Evolutionary conservation across 2,329 filamentous ascomycete species (phyloP).

Genomic region (Penicillium sclerotigenum): DNA sequence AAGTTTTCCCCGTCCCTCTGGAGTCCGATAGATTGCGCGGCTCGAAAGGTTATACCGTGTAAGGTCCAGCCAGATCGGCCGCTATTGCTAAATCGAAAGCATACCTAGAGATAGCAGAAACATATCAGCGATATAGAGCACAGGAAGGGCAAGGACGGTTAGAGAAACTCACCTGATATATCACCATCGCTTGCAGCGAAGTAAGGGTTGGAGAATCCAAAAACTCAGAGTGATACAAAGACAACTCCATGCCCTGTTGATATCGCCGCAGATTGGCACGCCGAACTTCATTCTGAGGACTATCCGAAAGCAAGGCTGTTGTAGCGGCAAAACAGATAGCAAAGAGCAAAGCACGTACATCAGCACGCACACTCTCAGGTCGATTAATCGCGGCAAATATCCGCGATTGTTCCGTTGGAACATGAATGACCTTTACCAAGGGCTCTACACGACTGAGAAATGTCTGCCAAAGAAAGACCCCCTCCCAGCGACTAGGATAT

Average conservation of each 20-base stretch:
- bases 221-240: constrained; percentile 41
- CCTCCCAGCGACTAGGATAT: constrained; percentile 24
- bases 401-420: constrained; percentile 26
- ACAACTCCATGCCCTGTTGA: constrained; percentile 37
- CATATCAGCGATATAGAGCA: not conserved
- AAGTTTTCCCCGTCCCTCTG: constrained; percentile 54
- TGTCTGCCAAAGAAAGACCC: constrained; percentile 29
- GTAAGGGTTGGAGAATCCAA: constrained; percentile 40
- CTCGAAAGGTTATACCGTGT: constrained; percentile 52
- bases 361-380: constrained; percentile 17
- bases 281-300: constrained; percentile 12
- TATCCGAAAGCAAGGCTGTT: constrained; percentile 19
- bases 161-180: constrained; percentile 37
- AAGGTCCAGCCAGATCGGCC: constrained; percentile 45
- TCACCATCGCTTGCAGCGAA: constrained; percentile 32
- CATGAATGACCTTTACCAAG: constrained; percentile 29
- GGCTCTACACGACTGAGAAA: constrained; percentile 30
- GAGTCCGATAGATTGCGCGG: constrained; percentile 49
- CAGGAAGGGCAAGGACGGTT: too few species aligned
- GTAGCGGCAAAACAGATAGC: constrained; percentile 29
- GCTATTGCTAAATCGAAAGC: constrained; percentile 22
- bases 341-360: constrained; percentile 27
- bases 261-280: constrained; percentile 18
- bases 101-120: constrained; percentile 13
- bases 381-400: constrained; percentile 30